Evolutionary conservation across 192 early-diverging fungal species (phyloP), one percentile per base, ranked within the genome.

Genomic region (Geranomyces michiganensis): DNA sequence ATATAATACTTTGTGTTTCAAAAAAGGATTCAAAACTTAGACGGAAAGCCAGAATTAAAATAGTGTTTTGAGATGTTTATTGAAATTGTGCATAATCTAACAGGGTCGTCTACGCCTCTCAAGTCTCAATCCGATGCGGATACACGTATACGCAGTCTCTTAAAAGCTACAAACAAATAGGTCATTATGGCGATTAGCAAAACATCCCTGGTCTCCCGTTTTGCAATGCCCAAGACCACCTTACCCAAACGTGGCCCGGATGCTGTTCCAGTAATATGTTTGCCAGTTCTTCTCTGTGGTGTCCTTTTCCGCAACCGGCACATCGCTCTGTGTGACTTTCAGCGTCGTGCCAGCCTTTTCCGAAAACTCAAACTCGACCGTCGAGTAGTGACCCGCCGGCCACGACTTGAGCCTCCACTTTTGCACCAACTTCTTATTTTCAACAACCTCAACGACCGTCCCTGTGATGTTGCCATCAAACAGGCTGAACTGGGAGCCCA

Each of bases 401-500:
- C 96, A 98, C 15, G 86, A 81, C 73, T 84, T 90, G 58, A 92
- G 74, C 56, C 94, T 84, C 96, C 96, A 98, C 58, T 81, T 91
- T 80, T 91, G 86, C 61, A 91, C 89, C 75, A 98, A 92, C 69
- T 82, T 89, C 74, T 92, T 85, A 65, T 90, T 89, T 2, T 49
- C 49, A 8, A 70, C 61, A 56, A 94, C 66, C 79, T 92, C 90
- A 33, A 85, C 76, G 63, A 93, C 81, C 68, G 81, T 84, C 27
- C 95, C 96, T 17, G 87, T 87, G 47, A 97, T 89, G 72, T 95
- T 93, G 19, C 94, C 96, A 58, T 84, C 92, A 86, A 98, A 96
- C 48, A 97, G 77, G 67, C 79, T 81, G 80, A 92, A 94, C 62
- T 72, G 64, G 24, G 81, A 67, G 22, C 91, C 91, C 31, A 85